Base-by-base conservation (phyloP, 805 yeast species). In the Saturnispora besseyi region DNA sequence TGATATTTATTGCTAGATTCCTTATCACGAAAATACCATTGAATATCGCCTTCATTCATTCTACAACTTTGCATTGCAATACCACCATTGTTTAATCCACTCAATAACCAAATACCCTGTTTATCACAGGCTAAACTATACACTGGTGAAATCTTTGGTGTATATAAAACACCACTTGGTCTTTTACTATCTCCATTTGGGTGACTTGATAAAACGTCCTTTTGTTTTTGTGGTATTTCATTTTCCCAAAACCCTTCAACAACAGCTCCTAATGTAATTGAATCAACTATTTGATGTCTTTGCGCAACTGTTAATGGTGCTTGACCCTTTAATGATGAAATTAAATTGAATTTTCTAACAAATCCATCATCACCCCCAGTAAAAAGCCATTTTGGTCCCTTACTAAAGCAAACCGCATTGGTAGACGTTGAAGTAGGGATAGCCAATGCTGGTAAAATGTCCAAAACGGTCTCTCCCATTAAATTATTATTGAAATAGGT, bases 281-380 rank as follows among this genome's bases (percentile, higher is more conserved):
- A 78, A 62, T 93, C 99, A 24, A 88, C 88, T 45, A 89, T 72
- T 45, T 87, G 84, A 64, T 93, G 98, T 59, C 79, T 80, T 64
- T 93, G 99, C 2, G 96, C 88, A 53, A 89, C 86, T 0, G 98
- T 91, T 47, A 93, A 70, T 5, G 93, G 91, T 6, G 84, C 72
- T 57, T 84, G 85, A 15, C 97, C 97, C 59, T 86, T 90, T 24
- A 93, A 76, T 1, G 96, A 84, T 32, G 83, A 84, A 37, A 82
- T 75, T 54, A 93, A 83, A 66, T 93, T 96, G 67, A 84, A 93
- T 62, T 86, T 89, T 44, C 99, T 72, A 32, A 93, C 85, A 59
- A 81, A 87, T 4, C 99, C 99, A 65, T 93, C 99, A 56, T 85
- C 91, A 9, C 98, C 98, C 21, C 99, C 99, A 0, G 96, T 83